Evolutionary conservation across 148 eudicot genomes (phyloP).

Genomic region (Beta vulgaris): DNA sequence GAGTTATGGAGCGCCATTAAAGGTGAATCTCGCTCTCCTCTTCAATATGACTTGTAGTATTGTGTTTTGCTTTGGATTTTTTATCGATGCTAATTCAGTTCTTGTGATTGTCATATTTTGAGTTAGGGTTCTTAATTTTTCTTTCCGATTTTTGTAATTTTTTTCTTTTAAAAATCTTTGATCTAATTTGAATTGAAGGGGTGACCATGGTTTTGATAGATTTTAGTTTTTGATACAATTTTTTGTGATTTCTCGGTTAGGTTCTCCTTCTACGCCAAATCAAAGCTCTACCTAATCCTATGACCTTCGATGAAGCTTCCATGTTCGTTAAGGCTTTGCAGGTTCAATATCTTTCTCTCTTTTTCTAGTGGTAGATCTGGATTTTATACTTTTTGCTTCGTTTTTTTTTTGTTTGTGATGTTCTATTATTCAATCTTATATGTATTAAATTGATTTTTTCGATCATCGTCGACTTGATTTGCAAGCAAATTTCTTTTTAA

Average conservation of each 20-base stretch:
- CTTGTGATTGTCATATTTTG: too few species aligned
- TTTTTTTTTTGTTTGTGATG: neutral
- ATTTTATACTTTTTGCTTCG: constrained; percentile 7
- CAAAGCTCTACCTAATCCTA: constrained; percentile 24
- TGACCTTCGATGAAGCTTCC: constrained; percentile 46
- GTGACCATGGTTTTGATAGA: constrained; percentile 5
- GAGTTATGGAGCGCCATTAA: too few species aligned
- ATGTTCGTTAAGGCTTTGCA: constrained; percentile 50
- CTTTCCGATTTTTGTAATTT: too few species aligned
- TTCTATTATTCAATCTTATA: constrained; percentile 15
- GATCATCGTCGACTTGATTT: constrained; percentile 24
- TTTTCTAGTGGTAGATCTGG: constrained; percentile 27
- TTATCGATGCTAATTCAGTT: too few species aligned
- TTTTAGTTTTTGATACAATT: neutral
- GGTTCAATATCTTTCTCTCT: constrained; percentile 23
- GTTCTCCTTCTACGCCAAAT: constrained; percentile 18
- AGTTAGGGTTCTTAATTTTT: too few species aligned
- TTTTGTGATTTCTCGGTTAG: neutral
- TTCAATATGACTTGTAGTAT: too few species aligned
- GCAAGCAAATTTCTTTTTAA: neutral
- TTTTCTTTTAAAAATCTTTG: too few species aligned
- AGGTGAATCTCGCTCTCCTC: too few species aligned
- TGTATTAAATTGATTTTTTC: neutral
- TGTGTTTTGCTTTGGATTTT: too few species aligned
- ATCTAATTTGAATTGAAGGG: too few species aligned